These are phyloP conservation scores for Fonsecaea multimorphosa DNA, from an alignment of 2,329 filamentous ascomycete species.

Conservation along the genomic window DNA sequence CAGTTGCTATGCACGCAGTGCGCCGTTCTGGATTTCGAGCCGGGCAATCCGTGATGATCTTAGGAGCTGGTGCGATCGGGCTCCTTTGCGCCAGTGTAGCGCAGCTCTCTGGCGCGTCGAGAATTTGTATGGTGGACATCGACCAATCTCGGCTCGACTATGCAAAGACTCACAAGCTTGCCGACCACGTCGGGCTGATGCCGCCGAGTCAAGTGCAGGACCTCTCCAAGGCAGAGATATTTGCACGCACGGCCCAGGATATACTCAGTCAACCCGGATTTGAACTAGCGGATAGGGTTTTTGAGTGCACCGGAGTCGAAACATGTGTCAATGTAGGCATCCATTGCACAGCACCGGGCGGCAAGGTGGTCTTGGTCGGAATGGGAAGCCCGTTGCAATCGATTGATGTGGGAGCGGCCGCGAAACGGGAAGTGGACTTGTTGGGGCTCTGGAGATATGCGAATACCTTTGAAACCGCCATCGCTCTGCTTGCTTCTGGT, in stretches of 20 bases:
- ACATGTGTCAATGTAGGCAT: slow-evolving; percentile 53
- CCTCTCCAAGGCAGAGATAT: slow-evolving; percentile 54
- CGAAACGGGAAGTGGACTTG: slow-evolving; percentile 61
- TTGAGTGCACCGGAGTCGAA: slow-evolving; percentile 54
- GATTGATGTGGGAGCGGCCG: slow-evolving; percentile 59
- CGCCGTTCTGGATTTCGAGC: slow-evolving; percentile 58
- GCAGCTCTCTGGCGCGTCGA: slow-evolving; percentile 58
- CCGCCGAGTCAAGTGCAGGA: slow-evolving; percentile 52
- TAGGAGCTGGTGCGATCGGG: slow-evolving; percentile 67
- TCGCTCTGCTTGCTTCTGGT: slow-evolving; percentile 58
- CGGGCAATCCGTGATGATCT: slow-evolving; percentile 62
- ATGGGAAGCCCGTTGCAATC: slow-evolving; percentile 64
- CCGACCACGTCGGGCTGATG: slow-evolving; percentile 60
- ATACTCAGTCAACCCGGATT: slow-evolving; percentile 23
- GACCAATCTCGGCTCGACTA: slow-evolving; percentile 62
- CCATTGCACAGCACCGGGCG: slow-evolving; percentile 54
- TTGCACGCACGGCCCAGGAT: slow-evolving; percentile 41
- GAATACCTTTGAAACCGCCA: slow-evolving; percentile 59
- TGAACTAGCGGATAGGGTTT: slow-evolving; percentile 51
- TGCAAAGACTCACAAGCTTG: slow-evolving; percentile 63
- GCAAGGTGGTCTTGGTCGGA: slow-evolving; percentile 60
- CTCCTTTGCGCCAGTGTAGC: slow-evolving; percentile 64
- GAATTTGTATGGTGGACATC: slow-evolving; percentile 66
- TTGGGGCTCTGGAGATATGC: slow-evolving; percentile 64
- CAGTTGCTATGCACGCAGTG: slow-evolving; percentile 49